Base-by-base conservation (phyloP, 2,329 filamentous ascomycete genomes). In the Calonectria pauciramosa region DNA sequence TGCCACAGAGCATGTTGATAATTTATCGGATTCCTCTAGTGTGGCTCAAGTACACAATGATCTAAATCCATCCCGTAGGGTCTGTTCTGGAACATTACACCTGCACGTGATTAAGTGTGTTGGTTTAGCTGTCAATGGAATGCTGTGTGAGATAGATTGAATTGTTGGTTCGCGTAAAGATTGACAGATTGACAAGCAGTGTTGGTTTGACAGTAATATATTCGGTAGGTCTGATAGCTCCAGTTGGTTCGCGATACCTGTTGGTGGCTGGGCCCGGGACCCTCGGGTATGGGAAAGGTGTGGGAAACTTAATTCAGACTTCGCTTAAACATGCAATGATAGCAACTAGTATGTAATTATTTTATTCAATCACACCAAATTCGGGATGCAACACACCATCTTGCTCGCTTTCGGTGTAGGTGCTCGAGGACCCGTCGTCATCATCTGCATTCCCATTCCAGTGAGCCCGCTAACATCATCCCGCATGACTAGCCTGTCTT, bases 381-480 rank as follows among this genome's bases (percentile, higher is more conserved):
- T 41, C 56, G 56, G 36, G 56, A 63, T 63, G 56, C 56, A 41
- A 41, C 56, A 28, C 56, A 63, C 56, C 56, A 63, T 41, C n/a
- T 18, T 13, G 34, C 56, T 28, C 56, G 56, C 34, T 41, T 16
- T 41, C n/a, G 23, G 26, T 63, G 56, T n/a, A 26, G 28, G 28
- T 32, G 28, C 7, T n/a, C 28, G 11, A 23, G 28, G 18, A 34
- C 14, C 34, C 9, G 32, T 60, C n/a, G 56, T 41, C 34, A 63
- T 63, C 34, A 41, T 63, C 11, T 36, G 14, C 56, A 63, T 63
- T 63, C 56, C 56, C 56, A 63, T 63, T 63, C 56, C 56, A 63
- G 18, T 2, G 11, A 41, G 23, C 23, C n/a, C 52, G 16, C 52
- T 56, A 34, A 34, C 52, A 34, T 56, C 52, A 56, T 56, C 52